Percentiles rank a stretch among this genome's conserved stretches.
Evolutionary conservation across 768 basidiomycete species (phyloP).

Genomic region (Kondoa subrosea): DNA sequence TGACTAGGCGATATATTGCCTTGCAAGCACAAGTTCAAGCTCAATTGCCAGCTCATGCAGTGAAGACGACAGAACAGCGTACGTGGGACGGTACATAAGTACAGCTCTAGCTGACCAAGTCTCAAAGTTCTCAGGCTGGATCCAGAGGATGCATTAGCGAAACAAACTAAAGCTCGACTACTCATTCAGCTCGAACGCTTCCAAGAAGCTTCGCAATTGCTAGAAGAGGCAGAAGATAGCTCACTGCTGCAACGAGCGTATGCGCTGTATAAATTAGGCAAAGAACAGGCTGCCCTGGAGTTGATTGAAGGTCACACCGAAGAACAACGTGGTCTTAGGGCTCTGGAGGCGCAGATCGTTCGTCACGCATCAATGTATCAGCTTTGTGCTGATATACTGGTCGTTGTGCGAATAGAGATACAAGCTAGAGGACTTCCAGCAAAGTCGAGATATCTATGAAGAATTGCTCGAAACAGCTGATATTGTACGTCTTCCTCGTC

Average conservation of each 20-base stretch:
- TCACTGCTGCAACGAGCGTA: slow-evolving; percentile 30
- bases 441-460: slow-evolving; percentile 32
- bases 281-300: slow-evolving; percentile 30
- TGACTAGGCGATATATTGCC: not conserved
- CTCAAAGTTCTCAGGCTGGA: slow-evolving; percentile 32
- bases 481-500: slow-evolving; percentile 29
- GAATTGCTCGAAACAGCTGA: slow-evolving; percentile 32
- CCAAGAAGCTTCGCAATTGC: slow-evolving; percentile 27
- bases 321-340: slow-evolving; percentile 27
- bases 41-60: not conserved
- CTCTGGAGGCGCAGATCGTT: slow-evolving; percentile 36
- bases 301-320: slow-evolving; percentile 23
- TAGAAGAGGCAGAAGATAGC: slow-evolving; percentile 20
- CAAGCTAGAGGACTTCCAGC: slow-evolving; percentile 31
- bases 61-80: not conserved
- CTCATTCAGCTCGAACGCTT: slow-evolving; percentile 35
- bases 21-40: not conserved
- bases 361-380: slow-evolving; percentile 17
- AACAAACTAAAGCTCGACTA: slow-evolving; percentile 33
- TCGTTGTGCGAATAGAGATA: slow-evolving; percentile 29
- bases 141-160: slow-evolving; percentile 26
- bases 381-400: not conserved
- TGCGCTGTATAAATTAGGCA: slow-evolving; percentile 34
- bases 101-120: not conserved
- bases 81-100: not conserved